Conservation (phyloP, 345 rosid genomes). For the sweet orange (Citrus sinensis) region DNA sequence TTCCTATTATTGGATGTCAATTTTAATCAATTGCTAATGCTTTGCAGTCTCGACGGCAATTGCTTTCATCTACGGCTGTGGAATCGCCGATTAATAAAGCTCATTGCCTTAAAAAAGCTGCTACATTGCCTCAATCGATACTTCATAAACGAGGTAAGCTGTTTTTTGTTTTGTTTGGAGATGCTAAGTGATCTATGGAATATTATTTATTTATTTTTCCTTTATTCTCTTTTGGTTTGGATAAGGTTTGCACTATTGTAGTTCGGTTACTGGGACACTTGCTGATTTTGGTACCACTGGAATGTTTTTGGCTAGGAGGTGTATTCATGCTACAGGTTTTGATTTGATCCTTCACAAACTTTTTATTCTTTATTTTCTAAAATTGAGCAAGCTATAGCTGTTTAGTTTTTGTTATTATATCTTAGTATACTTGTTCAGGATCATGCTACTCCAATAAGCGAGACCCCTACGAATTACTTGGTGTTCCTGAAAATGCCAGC, state of each 20-base stretch:
- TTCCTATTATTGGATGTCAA: not conserved
- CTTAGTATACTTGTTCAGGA: constrained; percentile 33
- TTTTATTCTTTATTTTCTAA: not conserved
- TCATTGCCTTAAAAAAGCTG: constrained; percentile 13
- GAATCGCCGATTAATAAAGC: constrained; percentile 25
- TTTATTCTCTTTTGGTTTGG: constrained; percentile 1
- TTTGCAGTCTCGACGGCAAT: constrained; percentile 52
- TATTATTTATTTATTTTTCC: not conserved
- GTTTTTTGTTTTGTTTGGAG: not conserved
- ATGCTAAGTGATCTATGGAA: not conserved
- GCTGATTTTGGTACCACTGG: constrained; percentile 28
- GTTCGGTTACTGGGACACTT: constrained; percentile 27
- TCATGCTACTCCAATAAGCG: constrained; percentile 32
- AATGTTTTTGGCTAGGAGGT: constrained; percentile 33
- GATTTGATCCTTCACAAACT: not conserved
- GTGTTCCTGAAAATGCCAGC: constrained; percentile 66
- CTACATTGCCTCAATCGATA: constrained; percentile 13
- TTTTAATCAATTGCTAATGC: not conserved
- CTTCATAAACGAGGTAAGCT: constrained; percentile 40
- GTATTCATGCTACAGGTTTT: constrained; percentile 69
- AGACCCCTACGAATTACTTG: constrained; percentile 72
- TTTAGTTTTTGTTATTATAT: not conserved
- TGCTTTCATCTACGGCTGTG: constrained; percentile 29
- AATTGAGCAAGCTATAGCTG: not conserved
- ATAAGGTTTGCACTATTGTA: constrained; percentile 38